Base-by-base conservation (phyloP, 1,284 basidiomycete species). In the Boletus sp. region DNA sequence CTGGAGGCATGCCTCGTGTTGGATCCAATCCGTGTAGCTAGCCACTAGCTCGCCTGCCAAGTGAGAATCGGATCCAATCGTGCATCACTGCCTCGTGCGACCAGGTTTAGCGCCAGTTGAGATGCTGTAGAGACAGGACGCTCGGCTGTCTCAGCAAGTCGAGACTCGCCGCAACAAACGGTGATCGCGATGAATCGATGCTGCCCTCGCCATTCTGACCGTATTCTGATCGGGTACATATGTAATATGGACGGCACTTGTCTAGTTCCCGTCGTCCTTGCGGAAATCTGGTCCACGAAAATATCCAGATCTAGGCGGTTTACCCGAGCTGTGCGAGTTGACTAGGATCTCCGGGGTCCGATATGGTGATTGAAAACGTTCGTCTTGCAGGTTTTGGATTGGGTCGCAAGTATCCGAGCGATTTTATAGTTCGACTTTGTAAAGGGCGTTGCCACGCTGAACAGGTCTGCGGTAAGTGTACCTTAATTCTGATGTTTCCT, bases 401-500 rank as follows among this genome's bases (percentile, higher is more conserved):
- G 57, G 57, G 13, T 44, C 35, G 39, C 43, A 17, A 34, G 17
- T 17, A 35, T n/a, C 23, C 16, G 29, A 29, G 10, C 2, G n/a
- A 19, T 23, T 44, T 34, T 5, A n/a, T 35, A 39, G 42, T 5
- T 53, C 16, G 6, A 47, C 49, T 41, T 46, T 51, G 46, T 26
- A 8, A n/a, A 32, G 30, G n/a, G n/a, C 14, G 37, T 46, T 47
- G 10, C 48, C 48, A 51, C 14, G 35, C n/a, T 57, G 42, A 44
- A 44, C 44, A 20, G 34, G 37, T 20, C 12, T 29, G 13, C n/a
- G n/a, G 12, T 5, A 2, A 17, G 23, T 3, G 57, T 59, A 40
- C 57, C 60, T 61, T 60, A 41, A 49, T 54, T 8, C 19, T 49
- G 29, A 49, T 48, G 27, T 50, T 57, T 38, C 55, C 55, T 42